phyloP scores from a whole-genome alignment of 345 rosid genomes.

The Boechera stricta region DNA sequence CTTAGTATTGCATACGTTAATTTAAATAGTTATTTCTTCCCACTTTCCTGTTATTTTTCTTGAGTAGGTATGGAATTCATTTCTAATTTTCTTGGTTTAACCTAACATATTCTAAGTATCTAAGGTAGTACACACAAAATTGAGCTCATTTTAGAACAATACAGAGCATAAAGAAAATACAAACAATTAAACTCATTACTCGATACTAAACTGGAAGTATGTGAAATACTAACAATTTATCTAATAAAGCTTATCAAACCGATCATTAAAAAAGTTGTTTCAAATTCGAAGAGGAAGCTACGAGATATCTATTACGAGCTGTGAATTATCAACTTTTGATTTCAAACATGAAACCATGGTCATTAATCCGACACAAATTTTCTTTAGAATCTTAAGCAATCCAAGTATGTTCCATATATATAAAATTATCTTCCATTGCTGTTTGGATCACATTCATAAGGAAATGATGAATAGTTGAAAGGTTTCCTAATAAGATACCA shows the following conservation, averaged over 20 bases:
- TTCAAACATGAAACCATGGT: not conserved
- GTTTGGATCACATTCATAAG: not conserved
- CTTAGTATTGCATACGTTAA: constrained; percentile 33
- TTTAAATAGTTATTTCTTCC: constrained; percentile 8
- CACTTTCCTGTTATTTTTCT: constrained; percentile 1
- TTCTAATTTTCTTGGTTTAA: constrained; percentile 20
- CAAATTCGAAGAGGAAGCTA: not conserved
- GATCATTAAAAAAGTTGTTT: not conserved
- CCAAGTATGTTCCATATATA: not conserved
- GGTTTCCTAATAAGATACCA: not conserved
- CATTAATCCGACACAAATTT: not conserved
- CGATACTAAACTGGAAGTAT: not conserved
- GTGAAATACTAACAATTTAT: not conserved
- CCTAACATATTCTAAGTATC: not conserved
- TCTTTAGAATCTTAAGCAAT: constrained; percentile 1
- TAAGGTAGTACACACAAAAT: not conserved
- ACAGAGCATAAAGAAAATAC: not conserved
- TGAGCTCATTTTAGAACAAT: not conserved
- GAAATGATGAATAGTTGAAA: not conserved
- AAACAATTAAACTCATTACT: not conserved
- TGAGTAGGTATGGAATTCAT: constrained; percentile 1
- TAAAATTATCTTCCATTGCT: not conserved
- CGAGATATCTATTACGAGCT: not conserved
- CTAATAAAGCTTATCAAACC: not conserved
- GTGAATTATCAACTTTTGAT: not conserved